Base-by-base conservation (phyloP, 1,284 basidiomycete species). In the Ganoderma meredithae region DNA sequence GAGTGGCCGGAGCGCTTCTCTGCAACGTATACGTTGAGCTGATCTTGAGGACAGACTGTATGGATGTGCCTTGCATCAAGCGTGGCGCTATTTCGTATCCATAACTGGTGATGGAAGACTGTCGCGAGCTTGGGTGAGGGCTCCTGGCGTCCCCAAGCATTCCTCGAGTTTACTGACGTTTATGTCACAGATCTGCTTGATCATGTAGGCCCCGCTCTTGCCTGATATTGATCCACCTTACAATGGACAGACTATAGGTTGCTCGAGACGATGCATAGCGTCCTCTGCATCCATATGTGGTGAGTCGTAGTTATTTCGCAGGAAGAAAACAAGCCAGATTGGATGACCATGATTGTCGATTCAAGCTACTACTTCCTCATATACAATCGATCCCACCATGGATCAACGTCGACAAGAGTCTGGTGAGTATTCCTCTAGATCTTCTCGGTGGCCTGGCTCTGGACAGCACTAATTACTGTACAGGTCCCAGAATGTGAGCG, bases 241-340 rank as follows among this genome's bases (percentile, higher is more conserved):
- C 19, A 33, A 55, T 9, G 17, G 15, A 15, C 4, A 8, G 15
- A 15, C 13, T 52, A 5, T 41, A 71, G 70, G n/a, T 55, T 62
- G n/a, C 63, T 71, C 25, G 70, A 71, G 63, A 71, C 70, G 36
- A 52, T 69, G 43, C 70, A 71, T 25, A 69, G 60, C 36, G 43
- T 62, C 6, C 49, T 71, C 19, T 67, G 70, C 65, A 65, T 69
- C 44, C 70, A 71, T 63, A 64, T 66, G 17, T 65, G 63, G 70
- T 71, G 1, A 31, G 52, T 55, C 52, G 33, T 55, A 13, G n/a
- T 27, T 27, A 22, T 53, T 53, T 25, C 12, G n/a, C 47, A 49
- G 22, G 47, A 7, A 49, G n/a, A 22, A 2, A 2, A 22, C 5
- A 17, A 8, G 19, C 5, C 47, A n/a, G 17, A 0, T 55, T 55